Conservation (phyloP, 192 early-diverging fungal genomes). For the Kickxella alabastrina region DNA sequence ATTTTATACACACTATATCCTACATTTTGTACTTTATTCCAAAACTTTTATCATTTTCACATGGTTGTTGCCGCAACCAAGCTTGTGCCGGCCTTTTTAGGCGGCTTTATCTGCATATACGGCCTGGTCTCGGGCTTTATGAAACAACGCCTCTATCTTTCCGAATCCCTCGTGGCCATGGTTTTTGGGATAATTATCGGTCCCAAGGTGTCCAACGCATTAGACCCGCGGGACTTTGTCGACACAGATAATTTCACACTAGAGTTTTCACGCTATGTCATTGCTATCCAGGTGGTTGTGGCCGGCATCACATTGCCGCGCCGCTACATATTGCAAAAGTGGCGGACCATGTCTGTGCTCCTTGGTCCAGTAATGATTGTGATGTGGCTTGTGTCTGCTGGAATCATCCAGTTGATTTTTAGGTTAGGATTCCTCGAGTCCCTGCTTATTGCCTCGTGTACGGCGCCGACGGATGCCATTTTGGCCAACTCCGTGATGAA, state of each 20-base stretch:
- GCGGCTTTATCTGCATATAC: conserved; percentile 73
- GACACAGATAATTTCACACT: conserved; percentile 60
- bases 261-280: conserved; percentile 75
- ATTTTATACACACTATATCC: no score
- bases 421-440: conserved; percentile 50
- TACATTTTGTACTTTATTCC: no score
- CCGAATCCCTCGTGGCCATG: conserved; percentile 76
- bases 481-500: conserved; percentile 93
- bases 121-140: conserved; percentile 67
- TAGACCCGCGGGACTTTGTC: conserved; percentile 58
- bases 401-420: conserved; percentile 56
- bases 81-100: conserved; percentile 59
- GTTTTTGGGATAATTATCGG: conserved; percentile 84
- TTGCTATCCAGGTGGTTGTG: conserved; percentile 80
- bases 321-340: conserved; percentile 71
- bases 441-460: conserved; percentile 77
- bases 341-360: conserved; percentile 68
- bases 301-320: conserved; percentile 81
- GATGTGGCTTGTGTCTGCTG: conserved; percentile 76
- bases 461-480: conserved; percentile 92
- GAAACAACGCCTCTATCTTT: conserved; percentile 69
- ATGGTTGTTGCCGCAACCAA: conserved; percentile 27
- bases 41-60: background rate
- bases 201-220: conserved; percentile 64
- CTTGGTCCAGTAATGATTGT: conserved; percentile 76